Base-by-base conservation (phyloP, 2,329 filamentous ascomycete species). In the Monosporascus sp. region DNA sequence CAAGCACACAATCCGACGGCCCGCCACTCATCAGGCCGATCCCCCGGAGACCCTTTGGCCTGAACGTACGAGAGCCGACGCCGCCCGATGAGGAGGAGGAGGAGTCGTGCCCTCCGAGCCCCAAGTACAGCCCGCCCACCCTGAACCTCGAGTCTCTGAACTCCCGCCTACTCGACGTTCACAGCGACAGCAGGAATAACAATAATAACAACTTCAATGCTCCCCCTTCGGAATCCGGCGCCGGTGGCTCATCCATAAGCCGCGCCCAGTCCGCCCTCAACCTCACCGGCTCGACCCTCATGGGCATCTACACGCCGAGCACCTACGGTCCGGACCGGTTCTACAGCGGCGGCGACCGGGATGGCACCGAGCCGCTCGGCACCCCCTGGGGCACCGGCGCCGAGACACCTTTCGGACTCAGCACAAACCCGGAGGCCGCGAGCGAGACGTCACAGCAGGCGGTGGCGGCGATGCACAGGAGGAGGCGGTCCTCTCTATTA, bases 241-340 rank as follows among this genome's bases (percentile, higher is more conserved):
- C 62, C 58, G 36, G 67, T 62, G 57, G 69, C 59, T 54, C 62
- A 47, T 72, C 79, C 49, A 75, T 83, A 59, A 86, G 81, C 65
- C 84, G 89, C 54, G 88, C 86, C 24, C 84, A 87, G 59, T 96
- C 90, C 9, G 82, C 90, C 53, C 76, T 91, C 65, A 96, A 97
- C 67, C 79, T 99, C 55, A 96, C 90, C 4, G 86, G 89, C 9
- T 92, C 90, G 2, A 96, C 94, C 0, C 81, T 99, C 5, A 89
- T 88, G 61, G 93, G 94, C 51, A 99, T 99, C 64, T 99, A 96
- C 75, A 85, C 85, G 11, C 84, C 84, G 6, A 82, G 82, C 1
- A 78, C 80, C 34, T 80, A 81, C 53, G 75, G 80, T 45, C 70
- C 71, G 57, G 72, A 79, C 59, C 69, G 75, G 63, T 65, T 67